Evolutionary conservation across 345 rosid species (phyloP).

Genomic region (Kandelia obovata): DNA sequence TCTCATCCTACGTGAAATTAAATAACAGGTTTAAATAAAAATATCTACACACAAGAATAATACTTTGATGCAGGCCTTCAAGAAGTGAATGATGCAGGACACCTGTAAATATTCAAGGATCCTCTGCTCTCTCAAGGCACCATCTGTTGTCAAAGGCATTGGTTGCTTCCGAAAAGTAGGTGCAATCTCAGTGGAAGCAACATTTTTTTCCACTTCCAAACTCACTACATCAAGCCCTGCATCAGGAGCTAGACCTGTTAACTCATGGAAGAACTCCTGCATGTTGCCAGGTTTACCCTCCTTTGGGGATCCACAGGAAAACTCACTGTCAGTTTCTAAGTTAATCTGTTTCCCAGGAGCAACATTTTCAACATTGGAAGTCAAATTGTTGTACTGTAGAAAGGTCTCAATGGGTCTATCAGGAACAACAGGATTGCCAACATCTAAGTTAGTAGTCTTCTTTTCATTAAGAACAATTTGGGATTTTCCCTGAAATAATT

Average conservation of each 20-base stretch:
- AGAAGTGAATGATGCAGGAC: conserved; percentile 16
- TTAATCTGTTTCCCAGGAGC: conserved; percentile 34
- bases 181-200: conserved; percentile 34
- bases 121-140: conserved; percentile 72
- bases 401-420: conserved; percentile 31
- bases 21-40: background rate
- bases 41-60: background rate
- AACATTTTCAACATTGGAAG: conserved; percentile 36
- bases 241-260: conserved; percentile 30
- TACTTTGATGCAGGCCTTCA: conserved; percentile 11
- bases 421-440: conserved; percentile 29
- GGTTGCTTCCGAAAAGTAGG: conserved; percentile 26
- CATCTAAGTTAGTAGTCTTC: conserved; percentile 26
- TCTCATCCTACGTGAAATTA: conserved; percentile 56
- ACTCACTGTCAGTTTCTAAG: conserved; percentile 35
- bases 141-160: conserved; percentile 53
- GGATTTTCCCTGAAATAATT: conserved; percentile 37
- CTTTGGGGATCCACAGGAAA: conserved; percentile 29
- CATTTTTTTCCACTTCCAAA: conserved; percentile 28
- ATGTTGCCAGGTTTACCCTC: conserved; percentile 28
- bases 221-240: conserved; percentile 28
- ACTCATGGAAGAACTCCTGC: conserved; percentile 29
- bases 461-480: conserved; percentile 26
- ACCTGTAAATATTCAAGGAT: conserved; percentile 76
- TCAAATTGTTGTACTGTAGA: conserved; percentile 34